Evolutionary conservation across 2,329 filamentous ascomycete genomes (phyloP).

Genomic region (Microdochium bolleyi): DNA sequence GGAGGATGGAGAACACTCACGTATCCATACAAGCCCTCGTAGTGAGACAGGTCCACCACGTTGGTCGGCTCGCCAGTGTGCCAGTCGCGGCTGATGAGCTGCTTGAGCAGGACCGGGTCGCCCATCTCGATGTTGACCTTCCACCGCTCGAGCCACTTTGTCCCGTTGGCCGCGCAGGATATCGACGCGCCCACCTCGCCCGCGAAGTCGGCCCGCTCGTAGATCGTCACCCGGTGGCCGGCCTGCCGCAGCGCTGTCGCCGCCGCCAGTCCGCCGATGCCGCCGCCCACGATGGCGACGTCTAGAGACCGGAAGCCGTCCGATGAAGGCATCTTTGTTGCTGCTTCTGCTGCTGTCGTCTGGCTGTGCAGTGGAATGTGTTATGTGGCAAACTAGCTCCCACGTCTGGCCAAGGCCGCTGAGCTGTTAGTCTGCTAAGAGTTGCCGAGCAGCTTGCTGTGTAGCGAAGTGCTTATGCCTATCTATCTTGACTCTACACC

Average conservation of each 20-base stretch:
- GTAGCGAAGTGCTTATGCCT: too few species aligned
- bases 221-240: constrained; percentile 48
- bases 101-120: constrained; percentile 56
- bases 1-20: too few species aligned
- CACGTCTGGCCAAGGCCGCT: too few species aligned
- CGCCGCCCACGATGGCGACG: constrained; percentile 31
- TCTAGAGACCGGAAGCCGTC: background rate
- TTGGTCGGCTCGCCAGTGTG: constrained; percentile 58
- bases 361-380: too few species aligned
- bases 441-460: too few species aligned
- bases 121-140: constrained; percentile 55
- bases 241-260: constrained; percentile 36
- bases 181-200: constrained; percentile 62
- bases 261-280: constrained; percentile 35
- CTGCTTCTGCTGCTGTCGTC: too few species aligned
- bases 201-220: constrained; percentile 57
- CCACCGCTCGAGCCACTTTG: constrained; percentile 64
- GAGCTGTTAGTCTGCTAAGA: too few species aligned
- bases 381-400: too few species aligned
- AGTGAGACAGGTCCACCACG: constrained; percentile 56
- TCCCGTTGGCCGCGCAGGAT: constrained; percentile 62
- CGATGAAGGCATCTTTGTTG: background rate
- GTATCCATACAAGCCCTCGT: constrained; percentile 56
- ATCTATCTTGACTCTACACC: too few species aligned
- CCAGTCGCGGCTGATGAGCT: constrained; percentile 65